A percentile compares a stretch with the other conserved stretches of the same genome.
phyloP scores from a whole-genome alignment of 2,329 filamentous ascomycete species.

The Exserohilum turcica region DNA sequence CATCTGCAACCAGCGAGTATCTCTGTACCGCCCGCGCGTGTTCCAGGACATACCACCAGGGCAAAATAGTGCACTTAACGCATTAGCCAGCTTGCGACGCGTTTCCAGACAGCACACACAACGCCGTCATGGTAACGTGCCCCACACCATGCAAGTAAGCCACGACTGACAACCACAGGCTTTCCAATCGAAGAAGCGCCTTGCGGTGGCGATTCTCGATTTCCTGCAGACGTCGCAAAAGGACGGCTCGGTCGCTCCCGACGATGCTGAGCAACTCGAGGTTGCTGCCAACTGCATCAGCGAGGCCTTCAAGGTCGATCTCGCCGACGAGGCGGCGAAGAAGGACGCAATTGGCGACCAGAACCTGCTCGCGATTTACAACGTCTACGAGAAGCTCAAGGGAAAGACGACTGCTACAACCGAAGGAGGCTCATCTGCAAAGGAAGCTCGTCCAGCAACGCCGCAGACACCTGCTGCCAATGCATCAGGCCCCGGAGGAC shows the following conservation, averaged over 20 bases:
- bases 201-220: conserved; percentile 96
- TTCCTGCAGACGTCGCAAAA: conserved; percentile 83
- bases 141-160: conserved; percentile 19
- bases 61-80: background rate
- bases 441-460: conserved; percentile 50
- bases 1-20: conserved; percentile 9
- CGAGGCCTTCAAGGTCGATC: conserved; percentile 93
- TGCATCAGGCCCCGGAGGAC: conserved; percentile 51
- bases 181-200: conserved; percentile 72
- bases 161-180: conserved; percentile 39
- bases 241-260: conserved; percentile 84
- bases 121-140: conserved; percentile 38
- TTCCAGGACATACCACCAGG: background rate
- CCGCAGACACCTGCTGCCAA: conserved; percentile 42
- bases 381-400: conserved; percentile 94
- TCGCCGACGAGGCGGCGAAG: conserved; percentile 73
- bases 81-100: conserved; percentile 3
- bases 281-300: conserved; percentile 93
- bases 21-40: conserved; percentile 1
- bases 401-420: conserved; percentile 60
- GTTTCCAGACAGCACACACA: conserved; percentile 3
- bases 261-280: conserved; percentile 93
- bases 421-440: conserved; percentile 49
- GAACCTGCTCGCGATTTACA: conserved; percentile 88
- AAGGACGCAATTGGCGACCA: conserved; percentile 81